Evolutionary conservation across 2,329 filamentous ascomycete species (phyloP).

Genomic region (Trichoderma aggressivum): DNA sequence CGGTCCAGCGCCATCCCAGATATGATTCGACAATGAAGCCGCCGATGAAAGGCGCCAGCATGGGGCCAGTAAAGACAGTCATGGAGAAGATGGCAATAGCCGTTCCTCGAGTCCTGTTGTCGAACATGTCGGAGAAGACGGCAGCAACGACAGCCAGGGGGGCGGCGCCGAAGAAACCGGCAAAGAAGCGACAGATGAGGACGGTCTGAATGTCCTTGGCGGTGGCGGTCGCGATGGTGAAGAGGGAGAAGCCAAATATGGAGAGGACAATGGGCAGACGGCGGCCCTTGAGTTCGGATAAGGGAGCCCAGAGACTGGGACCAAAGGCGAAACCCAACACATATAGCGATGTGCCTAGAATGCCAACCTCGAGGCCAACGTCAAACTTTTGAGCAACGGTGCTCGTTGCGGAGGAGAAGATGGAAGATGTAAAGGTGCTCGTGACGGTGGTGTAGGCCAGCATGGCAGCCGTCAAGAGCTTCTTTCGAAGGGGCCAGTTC

Average conservation of each 20-base stretch:
- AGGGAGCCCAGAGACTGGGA: conserved; percentile 67
- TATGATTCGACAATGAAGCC: conserved; percentile 62
- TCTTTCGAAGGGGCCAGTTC: conserved; percentile 80
- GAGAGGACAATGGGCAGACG: conserved; percentile 57
- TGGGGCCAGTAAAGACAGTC: conserved; percentile 61
- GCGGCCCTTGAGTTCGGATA: conserved; percentile 69
- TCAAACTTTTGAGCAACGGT: conserved; percentile 55
- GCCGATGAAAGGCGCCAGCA: conserved; percentile 66
- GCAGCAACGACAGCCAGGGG: conserved; percentile 67
- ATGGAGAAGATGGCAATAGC: conserved; percentile 44
- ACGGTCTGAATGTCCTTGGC: conserved; percentile 67
- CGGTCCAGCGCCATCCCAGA: conserved; percentile 71
- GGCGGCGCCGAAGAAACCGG: conserved; percentile 68
- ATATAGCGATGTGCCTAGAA: conserved; percentile 65
- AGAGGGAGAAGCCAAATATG: conserved; percentile 68
- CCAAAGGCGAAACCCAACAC: conserved; percentile 71
- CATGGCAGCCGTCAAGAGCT: conserved; percentile 65
- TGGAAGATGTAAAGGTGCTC: conserved; percentile 68
- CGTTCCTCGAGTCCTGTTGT: conserved; percentile 57
- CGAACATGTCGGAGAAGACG: conserved; percentile 70
- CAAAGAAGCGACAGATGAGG: conserved; percentile 69
- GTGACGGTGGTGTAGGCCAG: conserved; percentile 71
- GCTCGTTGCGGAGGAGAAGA: conserved; percentile 66
- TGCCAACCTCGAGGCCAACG: conserved; percentile 59
- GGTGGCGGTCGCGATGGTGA: conserved; percentile 62